Conservation (phyloP, 106 monocot genomes). For the Alisma plantagoaquatica region DNA sequence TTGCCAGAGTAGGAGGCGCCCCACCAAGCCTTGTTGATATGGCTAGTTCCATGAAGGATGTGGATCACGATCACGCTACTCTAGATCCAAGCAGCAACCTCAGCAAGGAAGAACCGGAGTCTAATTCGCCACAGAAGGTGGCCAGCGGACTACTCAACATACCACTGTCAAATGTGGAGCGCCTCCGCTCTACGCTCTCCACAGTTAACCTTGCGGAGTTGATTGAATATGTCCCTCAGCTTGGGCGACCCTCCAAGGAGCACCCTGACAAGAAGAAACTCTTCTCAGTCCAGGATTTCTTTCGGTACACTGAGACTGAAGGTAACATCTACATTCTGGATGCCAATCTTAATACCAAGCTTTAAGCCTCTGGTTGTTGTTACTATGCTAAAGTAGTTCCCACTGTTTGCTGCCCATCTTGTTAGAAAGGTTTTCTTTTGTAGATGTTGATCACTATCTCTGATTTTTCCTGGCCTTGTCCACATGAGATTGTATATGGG, state of each 20-base stretch:
- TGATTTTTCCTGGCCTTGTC: no score
- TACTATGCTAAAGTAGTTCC: no score
- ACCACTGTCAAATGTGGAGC: conserved; percentile 30
- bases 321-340: conserved; percentile 23
- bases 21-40: conserved; percentile 18
- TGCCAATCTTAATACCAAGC: no score
- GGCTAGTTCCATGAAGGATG: conserved; percentile 11
- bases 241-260: conserved; percentile 23
- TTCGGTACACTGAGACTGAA: conserved; percentile 36
- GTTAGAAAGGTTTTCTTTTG: no score
- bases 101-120: conserved; percentile 9
- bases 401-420: no score
- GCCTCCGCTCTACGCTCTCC: conserved; percentile 20
- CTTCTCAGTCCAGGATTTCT: conserved; percentile 51
- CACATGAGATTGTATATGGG: no score
- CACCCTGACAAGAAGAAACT: conserved; percentile 45
- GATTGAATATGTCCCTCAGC: conserved; percentile 25
- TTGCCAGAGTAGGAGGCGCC: conserved; percentile 27
- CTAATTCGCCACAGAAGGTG: conserved; percentile 16
- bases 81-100: neutral
- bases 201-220: conserved; percentile 22
- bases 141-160: conserved; percentile 20
- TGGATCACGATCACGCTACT: neutral
- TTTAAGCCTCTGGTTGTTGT: no score
- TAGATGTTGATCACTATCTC: no score